phyloP scores from a whole-genome alignment of 1,139 yeast genomes.

The Pichia sp. region DNA sequence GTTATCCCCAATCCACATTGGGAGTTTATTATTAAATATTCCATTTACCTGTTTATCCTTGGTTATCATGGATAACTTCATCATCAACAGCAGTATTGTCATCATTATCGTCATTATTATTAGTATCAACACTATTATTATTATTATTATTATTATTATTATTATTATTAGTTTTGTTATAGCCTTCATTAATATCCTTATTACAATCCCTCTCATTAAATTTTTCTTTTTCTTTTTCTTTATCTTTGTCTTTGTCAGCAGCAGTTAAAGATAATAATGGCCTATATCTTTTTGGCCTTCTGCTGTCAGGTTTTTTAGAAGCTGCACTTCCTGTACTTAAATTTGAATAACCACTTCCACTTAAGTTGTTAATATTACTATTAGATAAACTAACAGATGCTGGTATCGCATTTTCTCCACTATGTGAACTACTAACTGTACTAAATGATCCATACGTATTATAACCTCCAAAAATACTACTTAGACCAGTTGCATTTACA shows the following conservation, averaged over 20 bases:
- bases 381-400: background rate
- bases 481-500: slow-evolving; percentile 4
- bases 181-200: too few relatives aligned
- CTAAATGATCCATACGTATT: slow-evolving; percentile 4
- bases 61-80: too few relatives aligned
- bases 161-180: background rate
- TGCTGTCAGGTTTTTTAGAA: background rate
- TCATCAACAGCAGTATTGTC: background rate
- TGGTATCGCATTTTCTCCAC: background rate
- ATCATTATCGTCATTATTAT: background rate
- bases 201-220: background rate
- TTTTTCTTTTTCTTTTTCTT: slow-evolving; percentile 1
- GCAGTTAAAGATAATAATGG: slow-evolving; percentile 3
- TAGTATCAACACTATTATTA: background rate
- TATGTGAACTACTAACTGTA: slow-evolving; percentile 1
- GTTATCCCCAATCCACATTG: background rate
- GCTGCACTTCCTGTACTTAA: too few relatives aligned
- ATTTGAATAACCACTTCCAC: too few relatives aligned
- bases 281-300: slow-evolving; percentile 6
- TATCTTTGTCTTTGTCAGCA: slow-evolving; percentile 4
- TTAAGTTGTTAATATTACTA: background rate
- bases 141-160: background rate
- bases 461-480: background rate
- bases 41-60: too few relatives aligned
- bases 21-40: background rate